Evolutionary conservation across 257 asterid species (phyloP), one percentile per base, ranked within the genome.

Genomic region (Petunia axillaris): DNA sequence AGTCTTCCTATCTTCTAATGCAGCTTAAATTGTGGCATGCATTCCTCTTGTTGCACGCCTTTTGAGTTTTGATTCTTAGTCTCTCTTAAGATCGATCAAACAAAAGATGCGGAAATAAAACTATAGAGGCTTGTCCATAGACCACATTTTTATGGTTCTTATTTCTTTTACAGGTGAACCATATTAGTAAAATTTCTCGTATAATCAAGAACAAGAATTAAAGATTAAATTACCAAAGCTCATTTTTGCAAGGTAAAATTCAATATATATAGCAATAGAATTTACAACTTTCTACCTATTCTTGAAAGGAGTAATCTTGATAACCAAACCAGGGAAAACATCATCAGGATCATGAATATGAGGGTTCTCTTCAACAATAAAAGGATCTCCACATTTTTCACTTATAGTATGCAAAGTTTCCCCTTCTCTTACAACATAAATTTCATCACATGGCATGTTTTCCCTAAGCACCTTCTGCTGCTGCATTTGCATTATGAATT

Each of bases 321-420:
- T 89, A 66, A 91, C 92, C 80, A 92, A 73, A 10, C 98, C 97
- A 60, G 98, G 98, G 40, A 89, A 93, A 79, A 93, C 97, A 85
- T 93, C 97, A 82, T 91, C 95, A 58, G 96, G 97, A 84, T 91
- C 98, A 82, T 94, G 93, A 44, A 94, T 94, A 80, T 94, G 98
- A 2, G 98, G 97, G 62, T 94, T 94, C 90, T 94, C 94, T 85
- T 94, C 97, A 1, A 94, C 96, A 5, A 92, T 94, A 60, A 65
- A 94, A 54, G 97, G 97, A 88, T 93, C 98, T 1, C 93, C 93
- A 57, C 97, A 93, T 74, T 89, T 93, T 0, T 91, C 96, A 65
- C 97, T 91, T 1, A 93, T 91, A 0, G 91, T 90, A 60, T 93
- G 92, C 85, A 91, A 80, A 43, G 97, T 93, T 83, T 93, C 98